Base-by-base conservation (phyloP, 2,329 filamentous ascomycete genomes). In the Aspergillus sp. region DNA sequence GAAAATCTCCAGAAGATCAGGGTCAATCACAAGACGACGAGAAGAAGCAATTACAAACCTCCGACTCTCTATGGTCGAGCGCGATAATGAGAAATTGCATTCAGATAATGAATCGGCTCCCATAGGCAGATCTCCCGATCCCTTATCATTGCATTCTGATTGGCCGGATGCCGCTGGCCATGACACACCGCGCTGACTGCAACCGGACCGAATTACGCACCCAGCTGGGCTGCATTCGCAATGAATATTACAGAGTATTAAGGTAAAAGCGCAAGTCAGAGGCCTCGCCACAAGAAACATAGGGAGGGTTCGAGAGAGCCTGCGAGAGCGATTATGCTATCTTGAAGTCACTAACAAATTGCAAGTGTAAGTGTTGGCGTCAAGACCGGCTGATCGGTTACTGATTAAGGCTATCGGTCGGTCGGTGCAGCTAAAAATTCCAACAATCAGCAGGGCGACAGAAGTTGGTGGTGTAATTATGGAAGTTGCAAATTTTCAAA, bases 131-230 rank as follows among this genome's bases (percentile, higher is more conserved):
- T 56, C 51, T 50, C 42, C 40, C 49, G 57, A 57, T 50, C 60
- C 24, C 70, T 71, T 73, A 73, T 73, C 70, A 64, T 13, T 1
- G 19, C 0, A 1, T 9, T 17, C 49, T 68, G 41, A 71, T 73
- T 73, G 70, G 70, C 27, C 45, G 34, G 9, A 27, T 9, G 4
- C 9, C 13, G n/a, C 19, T 11, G 20, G 27, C 19, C 61, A 64
- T 73, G 70, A 73, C 70, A 71, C 68, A 73, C 66, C 47, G 27
- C 59, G 69, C 66, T 72, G 70, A 73, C 69, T 70, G 58, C 56
- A 59, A 24, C 56, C 61, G 61, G 59, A 47, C 57, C 61, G 56
- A 63, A 34, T 40, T 27, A 50, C 40, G 22, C 46, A 22, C 22
- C 34, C 40, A 52, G 19, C 13, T 24, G 15, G 42, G 15, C 42